Base-by-base conservation (phyloP, 2,329 filamentous ascomycete species). In the Pseudonectria foliicola region DNA sequence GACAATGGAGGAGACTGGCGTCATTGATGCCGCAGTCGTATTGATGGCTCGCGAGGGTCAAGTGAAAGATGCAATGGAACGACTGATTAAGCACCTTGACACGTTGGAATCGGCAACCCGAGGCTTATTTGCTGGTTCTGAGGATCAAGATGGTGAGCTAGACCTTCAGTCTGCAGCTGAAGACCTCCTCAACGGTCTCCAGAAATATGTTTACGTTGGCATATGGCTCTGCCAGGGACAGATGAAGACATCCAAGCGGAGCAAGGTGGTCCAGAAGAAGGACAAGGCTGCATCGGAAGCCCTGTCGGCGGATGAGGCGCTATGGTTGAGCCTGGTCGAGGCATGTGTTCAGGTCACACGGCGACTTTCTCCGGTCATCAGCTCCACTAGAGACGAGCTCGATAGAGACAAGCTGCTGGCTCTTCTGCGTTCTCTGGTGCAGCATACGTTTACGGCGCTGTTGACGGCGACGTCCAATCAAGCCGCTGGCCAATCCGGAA, bases 221-320 rank as follows among this genome's bases (percentile, higher is more conserved):
- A 90, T 94, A 33, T 98, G 92, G 92, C 68, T 98, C 10, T 96
- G 92, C 50, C 86, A 93, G 60, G 79, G 82, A 2, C 87, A 95
- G 55, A 86, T 77, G 31, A 85, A 82, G 51, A 74, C 72, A 0
- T 60, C 67, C 6, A 70, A 65, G 39, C 61, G 63, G 39, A 50
- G 56, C 34, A 67, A 59, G 44, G 58, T 62, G 13, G 61, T 73
- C 4, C 61, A 75, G 32, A 66, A 78, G 45, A 75, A 60, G 59
- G 71, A 74, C 36, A 50, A 59, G 4, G 49, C 59, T 5, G 47
- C 59, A 2, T 58, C 57, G 2, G 66, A 68, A 27, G 57, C 59
- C 1, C 63, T 82, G 10, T 68, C 69, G 2, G 48, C 67, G 0
- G 71, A 75, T 34, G 77, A 82, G 48, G 46, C 52, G 3, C 61